Base-by-base conservation (phyloP, 768 basidiomycete genomes). In the Exidia glandulosa region DNA sequence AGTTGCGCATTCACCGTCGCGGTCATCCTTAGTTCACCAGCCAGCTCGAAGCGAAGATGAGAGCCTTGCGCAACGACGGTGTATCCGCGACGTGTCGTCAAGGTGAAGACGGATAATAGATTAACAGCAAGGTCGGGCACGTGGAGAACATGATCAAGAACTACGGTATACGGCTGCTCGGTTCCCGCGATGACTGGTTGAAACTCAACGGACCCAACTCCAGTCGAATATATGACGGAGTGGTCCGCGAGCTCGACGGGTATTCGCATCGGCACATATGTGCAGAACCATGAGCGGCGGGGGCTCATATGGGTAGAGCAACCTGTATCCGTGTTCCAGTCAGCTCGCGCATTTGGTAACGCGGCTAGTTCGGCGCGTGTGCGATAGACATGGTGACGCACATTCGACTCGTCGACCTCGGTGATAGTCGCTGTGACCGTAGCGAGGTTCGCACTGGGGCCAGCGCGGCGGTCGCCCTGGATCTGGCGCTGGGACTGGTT, bases 251-350 rank as follows among this genome's bases (percentile, higher is more conserved):
- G 65, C 19, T 63, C 59, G 19, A 72, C 64, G 30, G 66, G 62
- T 1, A 70, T 60, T n/a, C 37, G 31, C 52, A 59, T 57, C 2
- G 66, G 62, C 23, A 12, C 36, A 59, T 66, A 66, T 19, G 60
- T 59, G 14, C 32, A 52, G 60, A 73, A 66, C 68, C 66, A 72
- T 27, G 67, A 55, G 10, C 66, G 61, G 61, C 72, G 69, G 19
- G 72, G 68, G 2, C 68, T 70, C 71, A 72, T 73, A 65, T 71
- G 67, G 59, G 66, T 62, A 61, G 71, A 68, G 62, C 70, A 70
- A 27, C 70, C 72, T 63, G 69, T 70, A 63, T 73, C 71, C 57
- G 63, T 60, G 56, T 65, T 71, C 68, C 69, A 72, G 50, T 66
- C 58, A 63, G 61, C 41, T 1, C 1, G 1, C 1, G 41, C 41